Base-by-base conservation (phyloP, 2,329 filamentous ascomycete species). In the Ophiostoma piceae region DNA sequence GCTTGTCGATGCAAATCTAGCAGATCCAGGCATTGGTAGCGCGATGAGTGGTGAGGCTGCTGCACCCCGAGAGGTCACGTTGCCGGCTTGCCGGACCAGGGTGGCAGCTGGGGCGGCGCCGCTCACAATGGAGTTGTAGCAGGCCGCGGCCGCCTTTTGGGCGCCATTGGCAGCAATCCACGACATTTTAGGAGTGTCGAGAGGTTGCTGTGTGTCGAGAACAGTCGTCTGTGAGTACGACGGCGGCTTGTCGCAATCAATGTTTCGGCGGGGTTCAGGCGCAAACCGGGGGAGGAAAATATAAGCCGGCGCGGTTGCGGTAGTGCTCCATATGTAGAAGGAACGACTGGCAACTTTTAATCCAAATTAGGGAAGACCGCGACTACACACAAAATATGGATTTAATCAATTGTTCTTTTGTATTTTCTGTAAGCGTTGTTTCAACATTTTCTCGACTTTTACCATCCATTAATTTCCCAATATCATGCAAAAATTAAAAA, bases 281-380 rank as follows among this genome's bases (percentile, higher is more conserved):
- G 54, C 54, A 35, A 29, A 35, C 26, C 29, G 57, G 57, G 57
- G 57, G 26, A 62, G 57, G 90, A 75, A 90, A 92, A 74, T 92
- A 29, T 62, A 62, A 62, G 26, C 57, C 89, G 73, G 89, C 84
- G 1, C 92, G 87, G 76, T 87, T 82, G 82, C 89, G 0, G 82
- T 81, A 8, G 88, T 67, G 14, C 88, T 88, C 78, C 87, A 84
- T 32, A 86, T 79, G 35, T 74, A 71, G 69, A 83, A 83, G 65
- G 26, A 35, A 39, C 16, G 16, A 39, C 14, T 39, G 19, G 29
- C 12, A 41, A 60, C 22, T 35, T 19, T 57, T 22, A 57, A 6
- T 57, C 51, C 51, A 57, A 26, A 14, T 3, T 11, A 57, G 22
- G n/a, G 9, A 57, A 64, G 26, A 64, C 29, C 29, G 60, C 29